Evolutionary conservation across 345 rosid genomes (phyloP), one percentile per base, ranked within the genome.

Genomic region (Citrus mangshanensis): DNA sequence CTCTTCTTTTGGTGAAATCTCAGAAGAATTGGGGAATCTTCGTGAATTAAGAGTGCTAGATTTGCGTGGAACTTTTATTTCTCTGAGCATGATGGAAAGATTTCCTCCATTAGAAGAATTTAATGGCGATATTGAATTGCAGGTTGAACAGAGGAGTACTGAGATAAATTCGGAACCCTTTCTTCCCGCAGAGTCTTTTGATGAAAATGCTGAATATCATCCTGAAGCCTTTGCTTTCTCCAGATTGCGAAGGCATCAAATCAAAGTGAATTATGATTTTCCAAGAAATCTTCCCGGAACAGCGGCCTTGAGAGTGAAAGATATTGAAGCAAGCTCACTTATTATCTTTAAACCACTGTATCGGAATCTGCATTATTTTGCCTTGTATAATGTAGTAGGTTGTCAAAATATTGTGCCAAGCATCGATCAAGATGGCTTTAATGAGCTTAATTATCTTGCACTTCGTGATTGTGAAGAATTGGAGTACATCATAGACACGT

Each of bases 61-160:
- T 54, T 19, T 73, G 34, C 3, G 0, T 7, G 28, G 19, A 4
- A 38, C 51, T 4, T 46, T 46, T 46, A 49, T 72, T n/a, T 49
- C 72, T 22, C 12, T 6, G 34, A 19, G 19, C 27, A 22, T 72
- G 54, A 30, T 78, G 24, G 3, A 7, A 24, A 72, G 22, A 49
- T 34, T 76, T 4, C 68, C 73, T 8, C 42, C 7, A 32, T 30
- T 76, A 9, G 73, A 76, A 54, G 79, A 76, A 67, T 58, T 76
- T 4, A 32, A 76, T 12, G 10, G 24, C 4, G 49, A 18, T 46
- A 34, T 19, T 1, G 38, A 3, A 9, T 1, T 67, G 49, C 3
- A 32, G 25, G 42, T 34, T 18, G 69, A 65, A 19, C 9, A 9
- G 10, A 7, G 25, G 19, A 30, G 40, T 3, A 16, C 19, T 32